Percentiles rank a stretch among this genome's conserved stretches.
phyloP scores from a whole-genome alignment of 352 stramenopile species.

The Phytopythium aichiense region DNA sequence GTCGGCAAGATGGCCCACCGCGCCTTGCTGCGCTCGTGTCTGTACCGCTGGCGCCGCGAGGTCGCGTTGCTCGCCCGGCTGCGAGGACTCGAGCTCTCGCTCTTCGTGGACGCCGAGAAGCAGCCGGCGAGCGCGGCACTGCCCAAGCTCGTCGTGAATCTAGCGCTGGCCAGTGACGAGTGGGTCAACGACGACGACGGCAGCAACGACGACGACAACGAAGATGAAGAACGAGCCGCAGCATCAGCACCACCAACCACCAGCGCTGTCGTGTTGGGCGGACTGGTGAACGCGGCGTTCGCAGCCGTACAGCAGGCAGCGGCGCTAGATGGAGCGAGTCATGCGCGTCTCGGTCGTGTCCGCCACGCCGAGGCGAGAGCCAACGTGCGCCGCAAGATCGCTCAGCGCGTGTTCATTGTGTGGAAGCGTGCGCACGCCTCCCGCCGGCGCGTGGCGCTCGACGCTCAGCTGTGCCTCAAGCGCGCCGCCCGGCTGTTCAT shows the following conservation, averaged over 20 bases:
- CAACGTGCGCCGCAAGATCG: conserved; percentile 58
- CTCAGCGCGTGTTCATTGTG: conserved; percentile 55
- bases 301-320: conserved; percentile 30
- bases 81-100: conserved; percentile 50
- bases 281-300: conserved; percentile 57
- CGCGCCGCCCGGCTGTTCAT: conserved; percentile 62
- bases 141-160: conserved; percentile 59
- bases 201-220: conserved; percentile 4
- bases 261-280: conserved; percentile 21
- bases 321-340: conserved; percentile 11
- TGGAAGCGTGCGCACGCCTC: conserved; percentile 56
- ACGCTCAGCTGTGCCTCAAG: conserved; percentile 73
- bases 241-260: conserved; percentile 7
- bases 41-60: conserved; percentile 42
- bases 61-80: conserved; percentile 42
- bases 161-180: conserved; percentile 36
- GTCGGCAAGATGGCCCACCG: conserved; percentile 29
- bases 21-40: conserved; percentile 30
- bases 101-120: conserved; percentile 50
- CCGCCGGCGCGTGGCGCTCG: conserved; percentile 42
- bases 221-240: neutral
- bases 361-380: conserved; percentile 42
- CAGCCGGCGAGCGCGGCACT: conserved; percentile 27
- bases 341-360: conserved; percentile 28
- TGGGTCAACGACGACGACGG: conserved; percentile 13